Base-by-base conservation (phyloP, 805 yeast genomes). In the Yarrowia sp. region DNA sequence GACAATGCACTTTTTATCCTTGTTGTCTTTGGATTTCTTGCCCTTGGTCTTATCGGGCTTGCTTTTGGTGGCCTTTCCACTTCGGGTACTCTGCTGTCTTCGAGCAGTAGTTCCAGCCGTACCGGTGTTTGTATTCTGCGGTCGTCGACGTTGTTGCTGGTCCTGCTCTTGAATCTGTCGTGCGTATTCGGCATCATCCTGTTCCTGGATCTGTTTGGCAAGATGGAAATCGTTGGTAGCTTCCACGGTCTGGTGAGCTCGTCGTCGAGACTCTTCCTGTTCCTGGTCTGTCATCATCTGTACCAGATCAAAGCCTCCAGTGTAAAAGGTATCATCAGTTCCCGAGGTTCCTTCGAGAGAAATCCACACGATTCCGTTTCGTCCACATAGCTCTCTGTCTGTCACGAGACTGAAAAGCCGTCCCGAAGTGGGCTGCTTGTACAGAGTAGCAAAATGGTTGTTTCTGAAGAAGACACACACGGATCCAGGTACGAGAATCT, bases 371-470 rank as follows among this genome's bases (percentile, higher is more conserved):
- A 89, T 83, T n/a, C 82, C 58, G 36, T 52, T 64, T 17, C 50
- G 46, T 14, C 60, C 60, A 36, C 60, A 64, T 10, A 64, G 60
- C 3, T 95, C 92, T 15, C 82, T 79, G 74, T 95, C 97, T 1
- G 95, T 90, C 2, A 90, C 88, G 34, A 94, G 79, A 6, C 85
- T 77, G 74, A 85, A 92, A 39, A 94, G 79, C 67, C 82, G 81
- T 36, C 80, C 81, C 8, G 76, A 69, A 50, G 70, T 73, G 2
- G 71, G 70, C 44, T 73, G 75, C 61, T 75, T 75, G 72, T 81
- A 84, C 12, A 93, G 75, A 0, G 97, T 91, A 70, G 84, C 84
- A 77, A 91, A 94, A 76, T 92, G 97, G 76, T 95, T 93, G 77
- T 95, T 94, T 74, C 98, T 83, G 79, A 93, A 95, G 70, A 94